Evolutionary conservation across 2,329 filamentous ascomycete species (phyloP), one percentile per base, ranked within the genome.

Genomic region (Fusarium marasasianum): DNA sequence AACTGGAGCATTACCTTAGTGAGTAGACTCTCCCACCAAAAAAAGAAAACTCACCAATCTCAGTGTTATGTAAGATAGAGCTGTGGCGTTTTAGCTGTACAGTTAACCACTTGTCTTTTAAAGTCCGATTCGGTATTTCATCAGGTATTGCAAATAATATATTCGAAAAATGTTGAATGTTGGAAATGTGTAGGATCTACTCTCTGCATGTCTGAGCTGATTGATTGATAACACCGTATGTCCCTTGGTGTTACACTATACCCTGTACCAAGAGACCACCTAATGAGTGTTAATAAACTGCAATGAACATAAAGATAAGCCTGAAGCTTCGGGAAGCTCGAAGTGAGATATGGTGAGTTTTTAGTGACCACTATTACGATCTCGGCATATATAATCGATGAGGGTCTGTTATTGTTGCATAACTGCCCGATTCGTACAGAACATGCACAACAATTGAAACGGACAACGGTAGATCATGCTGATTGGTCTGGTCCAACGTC

Each of bases 401-500:
- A 47, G 11, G 41, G 22, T 33, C 24, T 37, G 43, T 31, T n/a
- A 43, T 29, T 24, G 35, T 47, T 33, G 24, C 22, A 59, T 45
- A 37, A 55, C 37, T 58, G 50, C 38, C 33, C 26, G 26, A 37
- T 59, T 37, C 37, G 41, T 50, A 58, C 41, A 48, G 41, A 37
- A 29, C 35, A 57, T 35, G 40, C 55, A 58, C 26, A 33, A 29
- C 26, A 60, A 41, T 33, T n/a, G 43, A 31, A 59, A 55, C 33
- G 26, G 54, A 63, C 26, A 41, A 17, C 18, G 33, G 45, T 22
- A 22, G 53, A 26, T 13, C 18, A 37, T 47, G 41, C 38, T 63
- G 26, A 60, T 63, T 60, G 61, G 60, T 58, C 26, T 64, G 43
- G 51, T 63, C 56, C 45, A 60, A 69, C 47, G 45, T 48, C 31